These are phyloP conservation scores for Pisolithus marmoratus DNA, from an alignment of 768 basidiomycete species.

Conservation along the genomic window DNA sequence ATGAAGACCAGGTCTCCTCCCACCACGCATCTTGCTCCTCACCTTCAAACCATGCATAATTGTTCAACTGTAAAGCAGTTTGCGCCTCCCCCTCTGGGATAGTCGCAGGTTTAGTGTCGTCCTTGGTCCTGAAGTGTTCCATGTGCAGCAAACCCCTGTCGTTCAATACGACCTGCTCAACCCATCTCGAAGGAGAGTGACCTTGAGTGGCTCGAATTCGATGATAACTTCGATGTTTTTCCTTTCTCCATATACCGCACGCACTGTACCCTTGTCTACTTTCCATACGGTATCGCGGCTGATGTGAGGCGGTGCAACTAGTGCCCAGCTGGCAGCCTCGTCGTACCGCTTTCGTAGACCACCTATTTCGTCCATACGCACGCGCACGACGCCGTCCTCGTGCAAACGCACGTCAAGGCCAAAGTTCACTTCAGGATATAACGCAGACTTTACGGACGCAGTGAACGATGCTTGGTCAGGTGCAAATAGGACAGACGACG, in stretches of 20 bases:
- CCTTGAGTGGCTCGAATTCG: slow-evolving; percentile 66
- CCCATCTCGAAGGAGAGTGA: slow-evolving; percentile 71
- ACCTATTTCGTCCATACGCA: slow-evolving; percentile 85
- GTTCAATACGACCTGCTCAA: slow-evolving; percentile 85
- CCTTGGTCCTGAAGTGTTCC: slow-evolving; percentile 89
- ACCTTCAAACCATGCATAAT: slow-evolving; percentile 83
- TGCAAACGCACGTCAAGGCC: slow-evolving; percentile 79
- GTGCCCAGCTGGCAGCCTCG: slow-evolving; percentile 86
- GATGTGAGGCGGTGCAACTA: slow-evolving; percentile 65
- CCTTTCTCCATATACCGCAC: slow-evolving; percentile 59
- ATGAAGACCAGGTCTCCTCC: slow-evolving; percentile 82
- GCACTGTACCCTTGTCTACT: slow-evolving; percentile 56
- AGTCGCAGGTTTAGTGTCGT: slow-evolving; percentile 36
- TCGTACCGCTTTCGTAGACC: slow-evolving; percentile 83
- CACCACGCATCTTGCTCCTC: slow-evolving; percentile 78
- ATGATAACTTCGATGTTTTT: slow-evolving; percentile 64
- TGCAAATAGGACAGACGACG: slow-evolving; percentile 44
- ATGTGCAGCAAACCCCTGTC: slow-evolving; percentile 88
- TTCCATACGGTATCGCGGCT: slow-evolving; percentile 60
- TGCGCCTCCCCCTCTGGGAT: slow-evolving; percentile 37
- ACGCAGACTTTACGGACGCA: slow-evolving; percentile 68
- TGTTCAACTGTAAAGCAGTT: slow-evolving; percentile 47
- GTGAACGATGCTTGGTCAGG: slow-evolving; percentile 57
- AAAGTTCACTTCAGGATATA: slow-evolving; percentile 85
- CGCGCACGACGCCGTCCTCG: slow-evolving; percentile 82